phyloP scores from a whole-genome alignment of 352 stramenopile genomes.

The Phytophthora ohioensis region DNA sequence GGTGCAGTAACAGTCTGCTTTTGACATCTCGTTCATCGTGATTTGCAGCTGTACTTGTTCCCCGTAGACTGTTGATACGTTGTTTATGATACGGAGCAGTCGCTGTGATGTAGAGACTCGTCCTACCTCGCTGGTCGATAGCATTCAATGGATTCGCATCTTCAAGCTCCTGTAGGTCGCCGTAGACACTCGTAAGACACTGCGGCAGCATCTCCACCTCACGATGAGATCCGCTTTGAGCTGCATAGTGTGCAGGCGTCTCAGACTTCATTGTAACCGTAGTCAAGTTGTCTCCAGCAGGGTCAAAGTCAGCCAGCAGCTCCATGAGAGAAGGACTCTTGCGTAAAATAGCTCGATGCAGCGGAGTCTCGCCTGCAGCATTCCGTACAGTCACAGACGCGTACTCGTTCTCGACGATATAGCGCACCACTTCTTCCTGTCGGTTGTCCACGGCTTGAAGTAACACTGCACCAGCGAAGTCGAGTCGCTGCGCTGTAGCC shows the following conservation, averaged over 20 bases:
- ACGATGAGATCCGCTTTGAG: conserved; percentile 9
- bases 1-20: conserved; percentile 17
- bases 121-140: background rate
- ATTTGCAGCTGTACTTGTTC: too few relatives aligned
- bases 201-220: conserved; percentile 30
- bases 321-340: conserved; percentile 17
- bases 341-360: conserved; percentile 31
- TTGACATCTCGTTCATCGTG: conserved; percentile 3
- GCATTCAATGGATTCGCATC: conserved; percentile 18
- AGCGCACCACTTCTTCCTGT: conserved; percentile 16
- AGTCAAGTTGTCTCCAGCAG: conserved; percentile 9
- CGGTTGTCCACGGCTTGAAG: conserved; percentile 17
- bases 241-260: conserved; percentile 32
- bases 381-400: conserved; percentile 11
- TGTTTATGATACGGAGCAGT: background rate
- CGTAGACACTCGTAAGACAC: conserved; percentile 14
- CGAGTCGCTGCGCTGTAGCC: conserved; percentile 11
- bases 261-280: conserved; percentile 2
- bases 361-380: conserved; percentile 15
- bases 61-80: background rate
- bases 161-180: conserved; percentile 9
- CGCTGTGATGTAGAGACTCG: conserved; percentile 12
- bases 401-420: conserved; percentile 39
- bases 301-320: conserved; percentile 28
- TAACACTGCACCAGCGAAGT: conserved; percentile 29